Evolutionary conservation across 164 flowering plant genomes (phyloP), one percentile per base, ranked within the genome.

Genomic region (Piper betle): DNA sequence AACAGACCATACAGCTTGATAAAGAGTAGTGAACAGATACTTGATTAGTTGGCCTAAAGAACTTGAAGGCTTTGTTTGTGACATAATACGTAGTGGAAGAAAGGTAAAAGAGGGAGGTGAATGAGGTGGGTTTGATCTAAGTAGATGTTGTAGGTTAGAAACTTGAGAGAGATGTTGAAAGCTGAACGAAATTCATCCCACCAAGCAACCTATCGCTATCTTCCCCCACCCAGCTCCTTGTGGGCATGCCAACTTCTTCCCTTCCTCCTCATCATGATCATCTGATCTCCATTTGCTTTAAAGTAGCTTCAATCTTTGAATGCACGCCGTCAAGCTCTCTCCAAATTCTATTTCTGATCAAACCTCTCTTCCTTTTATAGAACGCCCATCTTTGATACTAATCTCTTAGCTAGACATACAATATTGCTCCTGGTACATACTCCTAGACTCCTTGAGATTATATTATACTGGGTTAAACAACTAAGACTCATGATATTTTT

Each of bases 61-160:
- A 25, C 33, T 25, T 25, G 33, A 25, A 25, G 33, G 33, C 33
- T 25, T 25, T 25, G 33, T 25, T 25, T 25, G 33, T 25, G 33
- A 25, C 33, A 25, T 25, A 25, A 25, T 25, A 25, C 33, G 1
- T 25, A 25, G 46, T 42, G 11, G 11, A 11, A 42, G 46, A 42
- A 2, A 42, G 1, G 10, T 8, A 53, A 16, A 53, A 53, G 59
- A 5, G 37, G 18, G 12, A 16, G 48, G 48, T 6, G 39, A 13
- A 39, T 17, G 63, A 61, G 55, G 54, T 61, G 64, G 64, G 57
- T 61, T 52, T 11, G 7, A 42, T 6, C 46, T 60, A 60, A 60
- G 62, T 60, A 60, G 62, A 60, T 6, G 37, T 61, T 61, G 64
- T 61, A 61, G 64, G 64, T 61, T 61, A 50, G 64, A 61, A 61